These are phyloP conservation scores for Avena eriantha DNA, from an alignment of 176 grass and related monocot species.

Conservation along the genomic window DNA sequence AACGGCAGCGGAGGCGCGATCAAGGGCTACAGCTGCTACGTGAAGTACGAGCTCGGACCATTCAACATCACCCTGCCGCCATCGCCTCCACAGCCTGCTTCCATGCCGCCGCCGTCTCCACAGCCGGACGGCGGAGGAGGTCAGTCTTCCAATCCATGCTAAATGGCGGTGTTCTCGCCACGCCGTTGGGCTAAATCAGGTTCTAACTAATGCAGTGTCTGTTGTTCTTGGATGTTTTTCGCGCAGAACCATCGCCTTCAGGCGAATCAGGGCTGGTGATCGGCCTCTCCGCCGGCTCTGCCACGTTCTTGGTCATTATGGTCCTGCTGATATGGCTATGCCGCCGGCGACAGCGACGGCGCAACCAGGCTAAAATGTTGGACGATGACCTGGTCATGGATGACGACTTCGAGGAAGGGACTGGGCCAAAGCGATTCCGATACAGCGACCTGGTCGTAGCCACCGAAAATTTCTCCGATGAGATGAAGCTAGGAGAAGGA, in stretches of 20 bases:
- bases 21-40: slow-evolving; percentile 33
- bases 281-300: background rate
- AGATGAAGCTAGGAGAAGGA: slow-evolving; percentile 21
- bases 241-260: background rate
- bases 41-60: too few relatives aligned
- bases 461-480: slow-evolving; percentile 21
- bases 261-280: background rate
- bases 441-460: slow-evolving; percentile 16
- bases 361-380: background rate
- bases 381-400: slow-evolving; percentile 39
- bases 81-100: background rate
- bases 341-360: background rate
- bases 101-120: background rate
- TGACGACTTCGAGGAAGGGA: slow-evolving; percentile 26
- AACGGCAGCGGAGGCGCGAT: background rate
- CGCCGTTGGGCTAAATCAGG: too few relatives aligned
- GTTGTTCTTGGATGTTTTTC: background rate
- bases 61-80: background rate
- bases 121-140: background rate
- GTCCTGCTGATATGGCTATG: background rate
- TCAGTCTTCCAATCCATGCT: too few relatives aligned
- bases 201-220: too few relatives aligned
- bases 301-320: background rate
- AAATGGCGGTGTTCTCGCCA: too few relatives aligned
- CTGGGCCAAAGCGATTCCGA: slow-evolving; percentile 14